These are phyloP conservation scores for Cladosporium sphaerospermum DNA, from an alignment of 2,329 filamentous ascomycete species.

Conservation along the genomic window DNA sequence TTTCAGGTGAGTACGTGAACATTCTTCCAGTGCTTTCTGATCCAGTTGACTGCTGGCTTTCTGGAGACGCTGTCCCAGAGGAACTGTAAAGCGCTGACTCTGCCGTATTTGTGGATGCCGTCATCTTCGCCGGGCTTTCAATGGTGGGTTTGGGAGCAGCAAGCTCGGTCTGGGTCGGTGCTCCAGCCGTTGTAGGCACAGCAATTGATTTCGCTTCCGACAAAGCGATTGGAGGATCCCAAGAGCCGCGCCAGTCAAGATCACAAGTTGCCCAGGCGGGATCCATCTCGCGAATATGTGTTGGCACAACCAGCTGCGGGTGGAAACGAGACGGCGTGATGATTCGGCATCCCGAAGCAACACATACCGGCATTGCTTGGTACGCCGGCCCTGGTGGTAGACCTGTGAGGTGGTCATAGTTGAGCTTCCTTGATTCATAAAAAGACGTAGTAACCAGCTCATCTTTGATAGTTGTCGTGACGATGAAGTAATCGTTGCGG, in stretches of 20 bases:
- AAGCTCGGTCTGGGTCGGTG: background rate
- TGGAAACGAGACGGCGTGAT: slow-evolving; percentile 11
- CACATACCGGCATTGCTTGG: background rate
- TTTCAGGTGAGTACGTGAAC: no score
- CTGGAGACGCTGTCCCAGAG: no score
- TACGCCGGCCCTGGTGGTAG: background rate
- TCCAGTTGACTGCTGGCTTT: no score
- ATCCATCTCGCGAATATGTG: slow-evolving; percentile 15
- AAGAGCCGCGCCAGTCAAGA: slow-evolving; percentile 14
- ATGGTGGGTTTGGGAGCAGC: background rate
- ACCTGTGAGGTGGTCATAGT: slow-evolving; percentile 5
- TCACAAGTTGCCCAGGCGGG: slow-evolving; percentile 15
- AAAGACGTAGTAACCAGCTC: background rate
- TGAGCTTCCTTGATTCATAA: background rate
- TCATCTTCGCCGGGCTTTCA: background rate
- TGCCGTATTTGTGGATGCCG: background rate
- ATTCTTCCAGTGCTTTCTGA: no score
- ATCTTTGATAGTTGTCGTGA: background rate
- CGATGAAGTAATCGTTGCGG: slow-evolving; percentile 10
- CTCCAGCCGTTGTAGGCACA: background rate
- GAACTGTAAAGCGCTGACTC: no score
- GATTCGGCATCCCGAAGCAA: slow-evolving; percentile 7
- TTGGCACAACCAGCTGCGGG: slow-evolving; percentile 14
- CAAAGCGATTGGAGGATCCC: slow-evolving; percentile 16
- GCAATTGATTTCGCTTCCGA: background rate